Evolutionary conservation across 2,329 filamentous ascomycete species (phyloP), one percentile per base, ranked within the genome.

Genomic region (Cercospora janseana): DNA sequence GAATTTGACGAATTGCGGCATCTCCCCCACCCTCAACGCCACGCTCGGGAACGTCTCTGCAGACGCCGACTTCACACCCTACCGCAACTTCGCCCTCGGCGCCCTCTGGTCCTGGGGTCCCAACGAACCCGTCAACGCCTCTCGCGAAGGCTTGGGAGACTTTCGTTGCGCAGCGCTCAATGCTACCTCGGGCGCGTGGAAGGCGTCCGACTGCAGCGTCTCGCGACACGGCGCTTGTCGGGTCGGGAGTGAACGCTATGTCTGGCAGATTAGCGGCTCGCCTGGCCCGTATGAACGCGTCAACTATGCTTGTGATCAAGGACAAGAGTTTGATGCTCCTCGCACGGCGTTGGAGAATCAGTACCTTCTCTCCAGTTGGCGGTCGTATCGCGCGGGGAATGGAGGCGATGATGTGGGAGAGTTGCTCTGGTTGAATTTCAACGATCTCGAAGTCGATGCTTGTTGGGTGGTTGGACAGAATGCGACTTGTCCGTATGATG

Each of bases 331-430:
- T 60, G 70, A 73, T 23, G 74, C 78, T 1, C 83, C 83, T 0
- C 75, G 80, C 28, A 85, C 81, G 0, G 76, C 79, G 2, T 72
- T 86, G 2, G 83, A 87, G 62, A 86, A 85, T 56, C 70, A 70
- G 2, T 82, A 83, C 60, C 70, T 86, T 24, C 71, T 61, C 48
- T 70, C 55, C 51, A 67, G 55, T 2, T 61, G 68, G 61, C 58
- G 56, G 18, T 48, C 52, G 0, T 57, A 51, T 27, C 18, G n/a
- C 10, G 28, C 42, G 3, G 23, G 50, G 13, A 21, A 44, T 16
- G 47, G 49, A 4, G 55, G 58, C 4, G 70, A 72, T 31, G 59
- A 62, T 28, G 37, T 59, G 4, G 54, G 43, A 1, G 42, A 51
- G 15, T 54, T 67, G 6, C 63, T 83, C 4, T 85, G 78, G 72